A percentile compares a stretch with the other conserved stretches of the same genome.
phyloP scores from a whole-genome alignment of 805 yeast species.

The Metschnikowia shivogae region DNA sequence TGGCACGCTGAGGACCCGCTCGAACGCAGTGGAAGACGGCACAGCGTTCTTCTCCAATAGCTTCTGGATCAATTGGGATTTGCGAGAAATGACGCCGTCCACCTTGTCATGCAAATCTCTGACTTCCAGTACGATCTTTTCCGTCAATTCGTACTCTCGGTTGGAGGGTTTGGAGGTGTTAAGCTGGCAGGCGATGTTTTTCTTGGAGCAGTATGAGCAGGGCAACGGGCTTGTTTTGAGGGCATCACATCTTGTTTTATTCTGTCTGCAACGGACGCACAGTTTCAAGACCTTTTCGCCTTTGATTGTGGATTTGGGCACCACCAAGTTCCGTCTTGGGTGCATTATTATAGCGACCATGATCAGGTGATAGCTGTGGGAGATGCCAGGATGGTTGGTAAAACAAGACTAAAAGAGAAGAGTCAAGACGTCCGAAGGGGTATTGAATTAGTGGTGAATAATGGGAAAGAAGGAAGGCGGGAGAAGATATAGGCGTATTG shows the following conservation, averaged over 20 bases:
- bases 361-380: not conserved
- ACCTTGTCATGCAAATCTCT: slow-evolving; percentile 14
- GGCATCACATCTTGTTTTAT: slow-evolving; percentile 65
- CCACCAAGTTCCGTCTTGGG: slow-evolving; percentile 12
- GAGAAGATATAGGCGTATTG: not conserved
- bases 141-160: slow-evolving; percentile 14
- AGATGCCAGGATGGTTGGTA: not conserved
- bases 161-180: slow-evolving; percentile 40
- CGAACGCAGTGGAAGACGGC: not conserved
- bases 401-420: too few species aligned
- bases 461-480: not conserved
- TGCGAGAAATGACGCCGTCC: slow-evolving; percentile 11
- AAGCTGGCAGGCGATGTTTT: slow-evolving; percentile 48
- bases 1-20: slow-evolving; percentile 3
- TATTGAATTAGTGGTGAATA: not conserved
- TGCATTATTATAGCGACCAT: slow-evolving; percentile 18
- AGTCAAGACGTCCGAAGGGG: not conserved
- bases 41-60: not conserved
- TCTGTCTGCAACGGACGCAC: slow-evolving; percentile 61
- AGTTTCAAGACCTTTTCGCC: slow-evolving; percentile 39
- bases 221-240: slow-evolving; percentile 47
- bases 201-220: slow-evolving; percentile 53
- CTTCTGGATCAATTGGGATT: slow-evolving; percentile 10
- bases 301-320: slow-evolving; percentile 9
- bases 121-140: slow-evolving; percentile 13